A percentile compares a stretch with the other conserved stretches of the same genome.
phyloP scores from a whole-genome alignment of 805 yeast genomes.

The Candida loeiensis region DNA sequence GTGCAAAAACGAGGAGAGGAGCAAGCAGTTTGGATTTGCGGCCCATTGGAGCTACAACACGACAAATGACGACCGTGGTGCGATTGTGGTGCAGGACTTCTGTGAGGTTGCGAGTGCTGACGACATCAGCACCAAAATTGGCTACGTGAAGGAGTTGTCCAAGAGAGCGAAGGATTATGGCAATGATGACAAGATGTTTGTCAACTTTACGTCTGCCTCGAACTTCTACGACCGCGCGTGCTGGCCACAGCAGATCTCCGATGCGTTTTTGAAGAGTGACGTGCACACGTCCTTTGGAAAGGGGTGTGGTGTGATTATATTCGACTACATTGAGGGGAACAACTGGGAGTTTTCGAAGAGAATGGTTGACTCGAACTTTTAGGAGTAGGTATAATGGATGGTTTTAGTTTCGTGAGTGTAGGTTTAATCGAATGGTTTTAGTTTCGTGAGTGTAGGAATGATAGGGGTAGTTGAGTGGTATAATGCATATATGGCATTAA shows the following conservation, averaged over 20 bases:
- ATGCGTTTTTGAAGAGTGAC: slow-evolving; percentile 42
- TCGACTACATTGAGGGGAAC: slow-evolving; percentile 63
- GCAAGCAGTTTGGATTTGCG: slow-evolving; percentile 56
- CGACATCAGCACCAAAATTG: slow-evolving; percentile 55
- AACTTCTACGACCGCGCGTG: slow-evolving; percentile 66
- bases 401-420: neutral
- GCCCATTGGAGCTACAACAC: slow-evolving; percentile 71
- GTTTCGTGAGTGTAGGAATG: neutral
- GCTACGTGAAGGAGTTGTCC: slow-evolving; percentile 54
- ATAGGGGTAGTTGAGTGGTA: neutral
- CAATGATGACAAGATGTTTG: slow-evolving; percentile 53
- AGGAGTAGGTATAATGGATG: neutral
- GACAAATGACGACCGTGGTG: slow-evolving; percentile 60
- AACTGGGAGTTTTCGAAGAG: slow-evolving; percentile 55
- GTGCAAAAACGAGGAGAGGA: slow-evolving; percentile 44
- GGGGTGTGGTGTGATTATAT: slow-evolving; percentile 61
- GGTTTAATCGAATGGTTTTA: neutral
- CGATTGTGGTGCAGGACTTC: slow-evolving; percentile 67
- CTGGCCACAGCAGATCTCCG: slow-evolving; percentile 71
- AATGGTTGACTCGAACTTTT: slow-evolving; percentile 50
- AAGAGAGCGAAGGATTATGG: slow-evolving; percentile 51
- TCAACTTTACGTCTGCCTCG: slow-evolving; percentile 73
- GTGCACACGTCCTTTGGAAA: slow-evolving; percentile 47
- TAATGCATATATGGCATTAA: too few species aligned
- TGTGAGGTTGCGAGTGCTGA: slow-evolving; percentile 55